Evolutionary conservation across 768 basidiomycete species (phyloP).

Genomic region (Boletus vermiculosoides): DNA sequence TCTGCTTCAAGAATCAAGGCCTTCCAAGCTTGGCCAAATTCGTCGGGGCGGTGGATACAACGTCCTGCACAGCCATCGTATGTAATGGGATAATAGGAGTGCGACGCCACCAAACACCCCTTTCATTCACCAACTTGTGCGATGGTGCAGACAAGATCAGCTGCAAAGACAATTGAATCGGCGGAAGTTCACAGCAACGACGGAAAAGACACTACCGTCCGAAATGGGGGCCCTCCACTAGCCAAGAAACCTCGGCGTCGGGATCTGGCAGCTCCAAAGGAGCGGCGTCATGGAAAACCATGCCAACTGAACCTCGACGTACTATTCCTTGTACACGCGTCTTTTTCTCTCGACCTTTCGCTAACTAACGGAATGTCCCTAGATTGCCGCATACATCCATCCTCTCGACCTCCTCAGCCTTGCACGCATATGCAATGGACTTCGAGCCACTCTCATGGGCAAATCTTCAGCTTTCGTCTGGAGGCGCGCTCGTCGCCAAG

Average conservation of each 20-base stretch:
- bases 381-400: slow-evolving; percentile 42
- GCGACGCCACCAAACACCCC: background rate
- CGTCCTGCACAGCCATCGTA: background rate
- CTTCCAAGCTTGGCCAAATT: background rate
- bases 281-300: background rate
- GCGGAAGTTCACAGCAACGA: background rate
- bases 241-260: background rate
- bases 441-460: slow-evolving; percentile 37
- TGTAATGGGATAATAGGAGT: no score
- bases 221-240: background rate
- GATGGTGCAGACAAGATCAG: background rate
- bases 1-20: no score
- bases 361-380: background rate
- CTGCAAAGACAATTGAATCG: background rate
- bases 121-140: background rate
- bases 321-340: slow-evolving; percentile 12
- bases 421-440: slow-evolving; percentile 37
- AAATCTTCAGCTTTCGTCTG: slow-evolving; percentile 27
- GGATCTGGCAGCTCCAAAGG: background rate
- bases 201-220: background rate
- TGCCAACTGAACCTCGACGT: slow-evolving; percentile 20
- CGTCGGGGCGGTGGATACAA: background rate
- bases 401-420: slow-evolving; percentile 34
- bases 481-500: slow-evolving; percentile 28
- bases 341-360: background rate